Conservation (phyloP, 2,329 filamentous ascomycete genomes). For the Fusarium nelsonii region DNA sequence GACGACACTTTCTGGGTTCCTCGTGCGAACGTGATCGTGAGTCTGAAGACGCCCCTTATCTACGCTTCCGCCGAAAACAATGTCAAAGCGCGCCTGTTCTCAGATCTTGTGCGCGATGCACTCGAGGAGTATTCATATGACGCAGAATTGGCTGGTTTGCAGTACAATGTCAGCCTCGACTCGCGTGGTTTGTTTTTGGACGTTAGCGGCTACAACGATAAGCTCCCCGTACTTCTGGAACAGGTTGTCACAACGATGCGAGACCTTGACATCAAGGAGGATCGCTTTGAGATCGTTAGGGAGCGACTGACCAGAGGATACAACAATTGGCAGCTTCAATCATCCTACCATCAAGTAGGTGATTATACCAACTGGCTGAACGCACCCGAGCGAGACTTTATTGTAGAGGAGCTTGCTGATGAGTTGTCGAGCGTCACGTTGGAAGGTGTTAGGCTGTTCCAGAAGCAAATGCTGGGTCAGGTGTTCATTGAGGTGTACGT, state of each 20-base stretch:
- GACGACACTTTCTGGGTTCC: conserved; percentile 99
- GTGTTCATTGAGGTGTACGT: conserved; percentile 88
- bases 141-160: conserved; percentile 89
- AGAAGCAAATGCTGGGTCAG: conserved; percentile 83
- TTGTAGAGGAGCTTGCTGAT: conserved; percentile 82
- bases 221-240: conserved; percentile 89
- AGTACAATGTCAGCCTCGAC: conserved; percentile 82
- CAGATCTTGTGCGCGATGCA: conserved; percentile 87
- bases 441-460: conserved; percentile 81
- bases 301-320: conserved; percentile 82
- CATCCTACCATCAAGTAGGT: conserved; percentile 89
- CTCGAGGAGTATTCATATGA: conserved; percentile 96
- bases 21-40: conserved; percentile 88
- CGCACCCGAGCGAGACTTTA: conserved; percentile 76
- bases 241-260: conserved; percentile 88
- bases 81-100: conserved; percentile 83
- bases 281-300: conserved; percentile 91
- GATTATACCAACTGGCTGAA: conserved; percentile 86
- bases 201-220: conserved; percentile 95
- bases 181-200: conserved; percentile 80
- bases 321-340: conserved; percentile 88
- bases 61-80: conserved; percentile 81
- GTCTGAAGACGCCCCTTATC: conserved; percentile 82
- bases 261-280: conserved; percentile 85
- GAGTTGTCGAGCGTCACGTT: conserved; percentile 81